Evolutionary conservation across 2,329 filamentous ascomycete species (phyloP).

Genomic region (Neofusicoccum laricinum): DNA sequence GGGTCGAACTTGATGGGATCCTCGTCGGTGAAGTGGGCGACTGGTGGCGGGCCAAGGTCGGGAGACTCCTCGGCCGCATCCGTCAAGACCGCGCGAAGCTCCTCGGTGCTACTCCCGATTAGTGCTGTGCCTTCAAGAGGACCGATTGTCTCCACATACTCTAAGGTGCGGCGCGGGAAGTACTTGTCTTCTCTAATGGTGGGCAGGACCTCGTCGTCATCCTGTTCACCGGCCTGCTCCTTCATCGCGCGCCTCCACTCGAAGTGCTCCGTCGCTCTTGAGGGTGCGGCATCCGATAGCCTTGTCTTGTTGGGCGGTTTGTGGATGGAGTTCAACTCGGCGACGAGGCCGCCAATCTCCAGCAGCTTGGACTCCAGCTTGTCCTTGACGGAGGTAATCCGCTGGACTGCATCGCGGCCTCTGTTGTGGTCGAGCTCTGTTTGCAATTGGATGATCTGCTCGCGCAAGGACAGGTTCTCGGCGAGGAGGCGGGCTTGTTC

Average conservation of each 20-base stretch:
- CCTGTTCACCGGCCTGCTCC: conserved; percentile 43
- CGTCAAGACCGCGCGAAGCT: conserved; percentile 55
- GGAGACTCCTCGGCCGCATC: conserved; percentile 60
- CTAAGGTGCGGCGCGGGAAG: conserved; percentile 66
- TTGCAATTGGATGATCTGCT: conserved; percentile 68
- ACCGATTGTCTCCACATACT: conserved; percentile 48
- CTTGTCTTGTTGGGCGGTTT: conserved; percentile 16
- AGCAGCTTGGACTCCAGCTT: conserved; percentile 70
- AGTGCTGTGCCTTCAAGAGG: conserved; percentile 25
- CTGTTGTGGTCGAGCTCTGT: conserved; percentile 63
- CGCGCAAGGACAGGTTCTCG: conserved; percentile 73
- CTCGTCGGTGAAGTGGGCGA: conserved; percentile 51
- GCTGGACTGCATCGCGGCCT: conserved; percentile 59
- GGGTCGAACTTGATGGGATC: conserved; percentile 47
- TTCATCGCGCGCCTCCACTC: conserved; percentile 36
- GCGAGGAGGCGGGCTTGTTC: conserved; percentile 71
- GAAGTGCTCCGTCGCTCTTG: not conserved
- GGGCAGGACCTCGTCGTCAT: conserved; percentile 57
- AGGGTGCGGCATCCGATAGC: not conserved
- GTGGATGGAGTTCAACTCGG: conserved; percentile 54
- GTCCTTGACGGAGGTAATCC: conserved; percentile 66
- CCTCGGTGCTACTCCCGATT: conserved; percentile 50
- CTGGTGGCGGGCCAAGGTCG: conserved; percentile 61
- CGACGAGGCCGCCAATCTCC: conserved; percentile 67
- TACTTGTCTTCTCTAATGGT: conserved; percentile 69